Evolutionary conservation across 225 moss, liverwort and hornwort species (phyloP), one percentile per base, ranked within the genome.

Genomic region (Marchantia paleacea): DNA sequence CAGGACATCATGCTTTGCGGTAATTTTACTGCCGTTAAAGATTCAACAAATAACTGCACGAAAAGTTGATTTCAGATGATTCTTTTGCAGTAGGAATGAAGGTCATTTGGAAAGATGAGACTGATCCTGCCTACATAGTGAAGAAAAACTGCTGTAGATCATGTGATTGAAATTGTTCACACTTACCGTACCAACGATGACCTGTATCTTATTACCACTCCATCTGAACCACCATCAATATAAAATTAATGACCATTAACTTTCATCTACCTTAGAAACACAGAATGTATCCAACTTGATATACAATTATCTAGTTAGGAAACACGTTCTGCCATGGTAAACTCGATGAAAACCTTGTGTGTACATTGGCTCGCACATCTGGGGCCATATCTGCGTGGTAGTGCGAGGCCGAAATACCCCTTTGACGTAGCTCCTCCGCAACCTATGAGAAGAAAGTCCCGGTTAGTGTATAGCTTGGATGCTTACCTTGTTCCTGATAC

Each of bases 181-280:
- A n/a, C 80, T 72, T 88, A 97, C 97, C 83, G 97, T 97, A 83
- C 95, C 97, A 82, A 97, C 97, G 78, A 97, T 97, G 72, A 97
- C 93, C 90, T 97, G 93, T 67, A 94, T 81, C 73, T 92, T 95
- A 84, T 91, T 95, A 82, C 91, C 90, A 87, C 92, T 95, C 95
- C 97, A 97, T 87, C 97, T 97, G 82, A 47, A 9, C 92, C 95
- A 97, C 86, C 93, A 90, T 77, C 24, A 39, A 5, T 53, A 18
- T 0, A 54, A 26, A 12, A n/a, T 73, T n/a, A 55, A 28, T 14
- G n/a, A 7, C 7, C n/a, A 9, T 72, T 51, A 11, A 12, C 13
- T n/a, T 72, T 70, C 8, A 4, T 9, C 25, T 39, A 14, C 4
- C 29, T 66, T 26, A 62, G 24, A 7, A 62, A 62, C 7, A 3